A percentile compares a stretch with the other conserved stretches of the same genome.
Conservation (phyloP, 306 rosid genomes). For the Psophocarpus tetragonolobus region DNA sequence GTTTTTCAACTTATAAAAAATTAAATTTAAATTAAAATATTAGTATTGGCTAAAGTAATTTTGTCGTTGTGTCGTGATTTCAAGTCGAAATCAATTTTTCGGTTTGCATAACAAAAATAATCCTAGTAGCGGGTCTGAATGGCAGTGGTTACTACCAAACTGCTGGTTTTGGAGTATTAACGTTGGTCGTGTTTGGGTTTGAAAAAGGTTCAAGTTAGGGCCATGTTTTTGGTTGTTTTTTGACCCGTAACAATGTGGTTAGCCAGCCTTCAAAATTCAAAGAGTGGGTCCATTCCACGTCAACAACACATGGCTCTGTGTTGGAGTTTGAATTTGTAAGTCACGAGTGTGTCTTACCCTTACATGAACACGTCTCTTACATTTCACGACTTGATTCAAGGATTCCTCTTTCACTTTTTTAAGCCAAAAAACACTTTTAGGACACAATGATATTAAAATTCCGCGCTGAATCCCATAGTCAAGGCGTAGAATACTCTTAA, state of each 20-base stretch:
- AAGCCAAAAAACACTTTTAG: neutral
- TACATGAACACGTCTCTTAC: constrained; percentile 49
- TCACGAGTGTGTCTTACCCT: constrained; percentile 28
- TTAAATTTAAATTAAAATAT: too few relatives aligned
- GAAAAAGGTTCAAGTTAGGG: constrained; percentile 36
- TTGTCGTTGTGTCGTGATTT: too few relatives aligned
- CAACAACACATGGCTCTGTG: constrained; percentile 46
- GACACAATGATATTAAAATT: neutral
- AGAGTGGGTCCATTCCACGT: constrained; percentile 63
- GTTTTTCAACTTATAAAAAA: too few relatives aligned
- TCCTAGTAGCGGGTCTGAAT: too few relatives aligned
- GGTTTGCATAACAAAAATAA: too few relatives aligned
- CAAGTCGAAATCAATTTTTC: too few relatives aligned
- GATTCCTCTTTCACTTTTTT: neutral
- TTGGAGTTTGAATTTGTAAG: constrained; percentile 57
- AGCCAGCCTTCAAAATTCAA: constrained; percentile 47
- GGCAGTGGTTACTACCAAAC: neutral
- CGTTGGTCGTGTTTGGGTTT: constrained; percentile 4
- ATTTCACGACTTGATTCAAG: neutral
- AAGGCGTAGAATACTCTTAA: neutral
- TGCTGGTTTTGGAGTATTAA: neutral
- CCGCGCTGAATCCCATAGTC: constrained; percentile 18
- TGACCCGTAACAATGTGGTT: constrained; percentile 17
- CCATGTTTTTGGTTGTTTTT: neutral
- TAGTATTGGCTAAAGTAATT: too few relatives aligned